These are phyloP conservation scores for Aschersonia sp. DNA, from an alignment of 2,329 filamentous ascomycete genomes.

Conservation along the genomic window DNA sequence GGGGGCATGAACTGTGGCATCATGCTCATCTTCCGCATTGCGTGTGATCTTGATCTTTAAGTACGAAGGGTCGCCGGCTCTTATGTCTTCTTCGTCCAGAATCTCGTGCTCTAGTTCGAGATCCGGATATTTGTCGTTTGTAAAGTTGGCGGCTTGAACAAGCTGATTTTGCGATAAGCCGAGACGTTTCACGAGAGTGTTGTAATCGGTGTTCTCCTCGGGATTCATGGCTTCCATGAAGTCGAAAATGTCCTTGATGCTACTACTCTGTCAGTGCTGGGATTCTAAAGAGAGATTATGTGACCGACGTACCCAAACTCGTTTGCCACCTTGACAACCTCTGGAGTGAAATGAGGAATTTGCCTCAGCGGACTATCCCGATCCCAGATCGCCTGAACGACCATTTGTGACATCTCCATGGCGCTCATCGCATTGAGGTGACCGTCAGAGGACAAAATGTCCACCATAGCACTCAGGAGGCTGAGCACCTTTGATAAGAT, in stretches of 20 bases:
- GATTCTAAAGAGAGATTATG: not conserved
- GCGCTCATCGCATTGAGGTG: constrained; percentile 95
- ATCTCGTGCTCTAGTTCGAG: constrained; percentile 83
- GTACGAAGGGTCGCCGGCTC: constrained; percentile 66
- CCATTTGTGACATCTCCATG: constrained; percentile 99
- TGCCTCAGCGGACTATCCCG: constrained; percentile 93
- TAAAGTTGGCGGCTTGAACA: constrained; percentile 81
- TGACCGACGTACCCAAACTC: constrained; percentile 49
- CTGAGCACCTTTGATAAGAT: constrained; percentile 75
- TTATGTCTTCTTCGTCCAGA: constrained; percentile 65
- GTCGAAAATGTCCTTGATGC: constrained; percentile 86
- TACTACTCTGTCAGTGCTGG: constrained; percentile 23
- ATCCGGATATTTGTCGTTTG: constrained; percentile 91
- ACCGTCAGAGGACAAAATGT: constrained; percentile 89
- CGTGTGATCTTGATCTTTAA: constrained; percentile 75
- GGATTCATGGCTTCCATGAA: constrained; percentile 99
- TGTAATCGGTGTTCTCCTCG: constrained; percentile 75
- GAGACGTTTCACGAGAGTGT: constrained; percentile 60
- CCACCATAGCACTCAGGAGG: constrained; percentile 80
- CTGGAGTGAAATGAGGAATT: constrained; percentile 82
- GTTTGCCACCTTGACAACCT: constrained; percentile 70
- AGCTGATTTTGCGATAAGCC: constrained; percentile 71
- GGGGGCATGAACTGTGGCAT: constrained; percentile 79
- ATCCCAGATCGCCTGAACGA: constrained; percentile 98
- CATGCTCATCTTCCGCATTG: constrained; percentile 61